Evolutionary conservation across 306 rosid genomes (phyloP).

Genomic region (Hippophae rhamnoides): DNA sequence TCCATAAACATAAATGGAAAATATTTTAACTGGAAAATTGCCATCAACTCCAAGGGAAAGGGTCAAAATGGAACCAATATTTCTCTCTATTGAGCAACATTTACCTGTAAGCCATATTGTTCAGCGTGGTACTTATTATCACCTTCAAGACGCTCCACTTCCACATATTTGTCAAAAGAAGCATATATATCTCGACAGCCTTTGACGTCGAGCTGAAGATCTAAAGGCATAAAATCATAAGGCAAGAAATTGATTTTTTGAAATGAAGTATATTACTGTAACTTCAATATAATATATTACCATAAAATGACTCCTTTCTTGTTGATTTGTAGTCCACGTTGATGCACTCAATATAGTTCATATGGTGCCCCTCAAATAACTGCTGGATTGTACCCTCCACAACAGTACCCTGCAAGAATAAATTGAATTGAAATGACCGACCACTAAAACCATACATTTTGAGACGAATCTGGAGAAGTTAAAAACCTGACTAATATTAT

Average conservation of each 20-base stretch:
- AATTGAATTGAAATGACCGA: not conserved
- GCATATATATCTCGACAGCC: slow-evolving; percentile 96
- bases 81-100: not conserved
- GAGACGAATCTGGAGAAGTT: not conserved
- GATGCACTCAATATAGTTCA: slow-evolving; percentile 97
- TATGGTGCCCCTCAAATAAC: slow-evolving; percentile 97
- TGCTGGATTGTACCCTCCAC: slow-evolving; percentile 98
- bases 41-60: too few species aligned
- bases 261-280: not conserved
- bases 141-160: slow-evolving; percentile 96
- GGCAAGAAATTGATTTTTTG: not conserved
- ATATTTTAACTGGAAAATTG: too few species aligned
- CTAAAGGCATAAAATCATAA: slow-evolving; percentile 30
- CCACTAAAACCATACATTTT: not conserved
- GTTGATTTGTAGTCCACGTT: slow-evolving; percentile 98
- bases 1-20: too few species aligned
- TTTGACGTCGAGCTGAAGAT: slow-evolving; percentile 98
- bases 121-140: slow-evolving; percentile 97
- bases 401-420: slow-evolving; percentile 67
- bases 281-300: slow-evolving; percentile 27
- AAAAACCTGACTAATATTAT: not conserved
- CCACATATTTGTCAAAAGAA: slow-evolving; percentile 97
- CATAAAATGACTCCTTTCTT: slow-evolving; percentile 97
- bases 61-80: not conserved
- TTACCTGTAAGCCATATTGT: slow-evolving; percentile 91